Conservation (phyloP, 495 filamentous ascomycete species). For the Hypomontagnella monticulosa region DNA sequence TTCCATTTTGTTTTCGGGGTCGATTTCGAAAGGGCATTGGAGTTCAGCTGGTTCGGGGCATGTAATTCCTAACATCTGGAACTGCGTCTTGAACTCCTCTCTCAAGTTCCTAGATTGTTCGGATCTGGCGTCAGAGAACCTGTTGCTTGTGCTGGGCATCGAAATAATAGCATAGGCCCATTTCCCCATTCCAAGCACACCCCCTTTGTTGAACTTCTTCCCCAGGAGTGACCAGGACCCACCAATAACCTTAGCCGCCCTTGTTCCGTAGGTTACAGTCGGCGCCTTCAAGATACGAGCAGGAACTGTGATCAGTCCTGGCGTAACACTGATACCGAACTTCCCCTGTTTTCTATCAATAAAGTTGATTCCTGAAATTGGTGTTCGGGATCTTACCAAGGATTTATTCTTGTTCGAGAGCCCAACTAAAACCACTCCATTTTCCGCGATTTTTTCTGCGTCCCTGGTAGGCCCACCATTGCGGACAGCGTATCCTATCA, state of each 20-base stretch:
- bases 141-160: no score
- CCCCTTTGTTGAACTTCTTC: not conserved
- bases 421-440: conserved; percentile 51
- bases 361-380: not conserved
- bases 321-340: conserved; percentile 60
- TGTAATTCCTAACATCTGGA: no score
- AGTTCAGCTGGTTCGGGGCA: no score
- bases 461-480: conserved; percentile 60
- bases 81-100: no score
- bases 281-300: conserved; percentile 65
- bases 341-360: conserved; percentile 1
- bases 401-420: conserved; percentile 1
- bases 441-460: conserved; percentile 63
- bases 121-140: no score
- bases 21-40: no score
- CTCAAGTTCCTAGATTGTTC: no score
- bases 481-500: conserved; percentile 71
- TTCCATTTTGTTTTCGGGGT: no score
- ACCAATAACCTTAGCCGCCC: not conserved
- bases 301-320: conserved; percentile 63
- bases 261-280: conserved; percentile 54
- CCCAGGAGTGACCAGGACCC: conserved; percentile 26
- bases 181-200: not conserved
- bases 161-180: no score
- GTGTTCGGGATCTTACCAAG: conserved; percentile 5